A percentile compares a stretch with the other conserved stretches of the same genome.
phyloP scores from a whole-genome alignment of 2,329 filamentous ascomycete genomes.

The Monosporascus sp. region DNA sequence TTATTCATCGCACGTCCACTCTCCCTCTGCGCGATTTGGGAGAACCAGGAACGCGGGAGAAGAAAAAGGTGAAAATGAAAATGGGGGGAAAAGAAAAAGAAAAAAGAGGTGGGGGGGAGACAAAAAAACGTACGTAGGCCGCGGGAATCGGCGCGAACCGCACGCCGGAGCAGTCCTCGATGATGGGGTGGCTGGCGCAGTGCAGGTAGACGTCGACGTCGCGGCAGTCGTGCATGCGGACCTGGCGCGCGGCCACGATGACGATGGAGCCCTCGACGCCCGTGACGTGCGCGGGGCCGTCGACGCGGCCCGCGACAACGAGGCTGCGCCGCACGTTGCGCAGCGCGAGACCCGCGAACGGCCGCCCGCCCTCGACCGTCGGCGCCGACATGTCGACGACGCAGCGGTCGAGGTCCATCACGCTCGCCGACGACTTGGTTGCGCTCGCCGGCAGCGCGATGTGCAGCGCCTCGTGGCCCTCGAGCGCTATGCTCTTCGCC shows the following conservation, averaged over 20 bases:
- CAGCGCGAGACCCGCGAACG: conserved; percentile 65
- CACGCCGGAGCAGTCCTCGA: conserved; percentile 78
- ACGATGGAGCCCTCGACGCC: conserved; percentile 66
- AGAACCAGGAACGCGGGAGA: not conserved
- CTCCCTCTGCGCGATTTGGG: too few species aligned
- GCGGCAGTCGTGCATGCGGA: conserved; percentile 83
- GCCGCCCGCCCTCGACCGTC: conserved; percentile 44
- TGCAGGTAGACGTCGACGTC: conserved; percentile 80
- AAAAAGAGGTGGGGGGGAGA: too few species aligned
- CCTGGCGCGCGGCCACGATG: conserved; percentile 77
- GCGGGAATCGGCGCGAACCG: conserved; percentile 73
- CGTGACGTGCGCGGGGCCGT: conserved; percentile 80
- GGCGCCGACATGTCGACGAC: conserved; percentile 77
- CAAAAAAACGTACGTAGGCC: conserved; percentile 52
- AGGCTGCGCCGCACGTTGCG: conserved; percentile 66
- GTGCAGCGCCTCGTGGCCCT: conserved; percentile 62
- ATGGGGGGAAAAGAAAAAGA: not conserved
- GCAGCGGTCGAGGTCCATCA: conserved; percentile 65
- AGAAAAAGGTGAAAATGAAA: not conserved
- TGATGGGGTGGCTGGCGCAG: conserved; percentile 81
- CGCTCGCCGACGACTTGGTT: conserved; percentile 65
- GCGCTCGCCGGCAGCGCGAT: conserved; percentile 72
- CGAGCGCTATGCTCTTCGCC: conserved; percentile 57
- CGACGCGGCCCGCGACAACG: conserved; percentile 71
- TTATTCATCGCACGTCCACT: not conserved